Evolutionary conservation across 495 filamentous ascomycete genomes (phyloP), one percentile per base, ranked within the genome.

Genomic region (Tuber brumale): DNA sequence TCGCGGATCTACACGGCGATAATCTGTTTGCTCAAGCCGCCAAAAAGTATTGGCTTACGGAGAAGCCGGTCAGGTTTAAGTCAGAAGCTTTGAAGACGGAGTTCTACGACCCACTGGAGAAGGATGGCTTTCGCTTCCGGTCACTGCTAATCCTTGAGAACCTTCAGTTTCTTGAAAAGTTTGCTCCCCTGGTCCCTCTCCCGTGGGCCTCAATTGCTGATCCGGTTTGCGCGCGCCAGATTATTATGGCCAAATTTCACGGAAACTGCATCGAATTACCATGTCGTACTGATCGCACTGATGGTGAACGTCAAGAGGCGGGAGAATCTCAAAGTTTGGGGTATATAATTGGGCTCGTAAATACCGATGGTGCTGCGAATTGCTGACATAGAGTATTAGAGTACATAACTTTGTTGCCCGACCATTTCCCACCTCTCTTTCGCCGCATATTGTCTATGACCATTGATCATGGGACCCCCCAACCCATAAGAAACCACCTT

Each of bases 231-330:
- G 43, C 66, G 57, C 48, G 48, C 57, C 74, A 95, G 92, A 83
- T 97, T 93, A 82, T 89, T 99, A 39, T 99, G 96, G 95, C 95
- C 95, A 37, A 92, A 92, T 71, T 99, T 95, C 83, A 89, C 88
- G 61, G 94, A 97, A 79, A 90, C 94, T 82, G 90, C 94, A 41
- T 95, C 93, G 48, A 95, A 98, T 84, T 91, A 92, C 79, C 94
- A 98, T 84, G 91, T 97, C 73, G 88, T 97, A 42, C 85, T 98
- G 72, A 90, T 97, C 78, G 91, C 91, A 19, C 84, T 97, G 76
- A 90, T 98, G 77, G 89, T 94, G 73, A 96, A 94, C 85, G 90
- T 94, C 70, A 97, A 97, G 85, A 88, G 91, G 81, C 88, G 94
- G 79, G 94, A 98, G 84, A 90, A 92, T 81, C 84, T 99, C 70